Evolutionary conservation across 768 basidiomycete species (phyloP), one percentile per base, ranked within the genome.

Genomic region (Boletus fagicola): DNA sequence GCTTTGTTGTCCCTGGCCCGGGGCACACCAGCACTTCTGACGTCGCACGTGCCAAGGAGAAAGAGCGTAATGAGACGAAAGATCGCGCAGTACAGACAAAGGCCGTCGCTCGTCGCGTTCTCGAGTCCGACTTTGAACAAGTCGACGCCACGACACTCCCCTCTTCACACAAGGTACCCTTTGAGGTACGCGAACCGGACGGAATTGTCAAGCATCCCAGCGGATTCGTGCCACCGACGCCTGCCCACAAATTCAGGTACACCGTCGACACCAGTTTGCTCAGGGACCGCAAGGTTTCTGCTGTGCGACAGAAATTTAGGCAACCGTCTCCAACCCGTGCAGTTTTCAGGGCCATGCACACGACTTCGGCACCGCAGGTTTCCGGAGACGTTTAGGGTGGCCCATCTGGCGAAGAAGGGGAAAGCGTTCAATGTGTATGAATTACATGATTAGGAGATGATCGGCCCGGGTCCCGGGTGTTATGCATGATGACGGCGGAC

Each of bases 221-320:
- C 31, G 78, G 78, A 1, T 80, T 78, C 60, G 69, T 74, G 11
- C 77, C 77, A 2, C 78, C 78, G 2, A 79, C 78, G 1, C 72
- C 78, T 31, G 66, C 68, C 36, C 61, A 75, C 48, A 74, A 73
- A 10, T 79, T 77, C 64, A 68, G 64, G 46, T 54, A 65, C 18
- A 35, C 48, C 10, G 62, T 59, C 53, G 43, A 46, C 18, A 44
- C 44, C 26, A 62, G n/a, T 22, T 22, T 49, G 4, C 52, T 58
- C 24, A 57, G 62, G 51, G 69, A 63, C 26, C 58, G 68, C 44
- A 67, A 64, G 44, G 54, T 53, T 5, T 47, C 66, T 28, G 44
- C 31, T 8, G 48, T 49, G 18, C 62, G 55, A 40, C 65, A 54
- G 30, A 53, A 26, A 13, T 48, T 28, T 4, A 50, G 58, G 38